Evolutionary conservation across 192 early-diverging fungal species (phyloP).

Genomic region (Backusella circina): DNA sequence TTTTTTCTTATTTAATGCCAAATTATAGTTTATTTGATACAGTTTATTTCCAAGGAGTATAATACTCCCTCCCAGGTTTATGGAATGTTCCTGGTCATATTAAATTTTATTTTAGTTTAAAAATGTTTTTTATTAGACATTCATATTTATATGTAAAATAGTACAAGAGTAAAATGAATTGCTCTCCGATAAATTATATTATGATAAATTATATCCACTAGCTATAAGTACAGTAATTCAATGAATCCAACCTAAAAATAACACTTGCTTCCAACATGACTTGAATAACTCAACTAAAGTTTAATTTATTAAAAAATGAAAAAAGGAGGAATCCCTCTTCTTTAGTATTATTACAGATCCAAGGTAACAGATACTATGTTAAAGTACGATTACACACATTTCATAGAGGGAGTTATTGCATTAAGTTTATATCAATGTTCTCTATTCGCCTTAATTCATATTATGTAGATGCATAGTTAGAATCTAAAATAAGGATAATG

Average conservation of each 20-base stretch:
- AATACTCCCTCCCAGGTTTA: not conserved
- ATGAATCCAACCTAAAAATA: no score
- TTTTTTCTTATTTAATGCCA: not conserved
- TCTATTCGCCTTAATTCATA: not conserved
- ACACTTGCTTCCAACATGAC: no score
- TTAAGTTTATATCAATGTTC: not conserved
- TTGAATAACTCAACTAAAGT: no score
- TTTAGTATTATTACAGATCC: not conserved
- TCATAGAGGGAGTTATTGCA: not conserved
- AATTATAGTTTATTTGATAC: not conserved
- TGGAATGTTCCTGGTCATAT: not conserved
- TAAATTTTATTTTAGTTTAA: not conserved
- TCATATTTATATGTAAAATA: not conserved
- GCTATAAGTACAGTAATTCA: not conserved
- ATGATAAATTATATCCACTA: not conserved
- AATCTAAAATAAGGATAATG: not conserved
- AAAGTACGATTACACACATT: not conserved
- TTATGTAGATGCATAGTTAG: not conserved
- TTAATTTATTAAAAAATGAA: not conserved
- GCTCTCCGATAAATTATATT: not conserved
- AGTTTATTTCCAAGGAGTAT: not conserved
- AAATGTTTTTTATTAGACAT: not conserved
- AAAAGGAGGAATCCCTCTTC: not conserved
- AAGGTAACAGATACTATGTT: not conserved
- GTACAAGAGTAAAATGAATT: not conserved